Evolutionary conservation across 768 basidiomycete species (phyloP), one percentile per base, ranked within the genome.

Genomic region (Lepiota venenata): DNA sequence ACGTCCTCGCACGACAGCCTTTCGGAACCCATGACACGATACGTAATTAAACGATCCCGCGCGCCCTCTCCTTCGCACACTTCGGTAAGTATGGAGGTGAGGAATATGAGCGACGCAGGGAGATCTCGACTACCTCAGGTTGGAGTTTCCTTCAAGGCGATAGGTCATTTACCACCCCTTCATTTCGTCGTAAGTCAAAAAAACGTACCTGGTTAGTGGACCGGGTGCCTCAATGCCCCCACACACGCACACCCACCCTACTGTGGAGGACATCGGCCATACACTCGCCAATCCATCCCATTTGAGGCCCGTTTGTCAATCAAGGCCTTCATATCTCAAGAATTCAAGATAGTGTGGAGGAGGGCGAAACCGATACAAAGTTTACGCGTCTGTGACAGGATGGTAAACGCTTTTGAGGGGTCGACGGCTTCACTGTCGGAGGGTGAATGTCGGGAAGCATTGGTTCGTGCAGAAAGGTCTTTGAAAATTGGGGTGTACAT

Each of bases 311-410:
- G 58, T 32, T 10, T 57, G 61, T 71, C 69, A 70, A 25, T 68
- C 66, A 1, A 73, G 51, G 21, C 65, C 69, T 59, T 71, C 78
- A 58, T 78, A 73, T 4, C 78, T 81, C 20, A 74, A 64, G 3
- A 64, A 59, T 15, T 66, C 57, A 63, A 85, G 70, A 84, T 63
- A 1, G 69, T 59, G 9, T 69, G 63, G 47, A 85, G 61, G 15
- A 86, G 47, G 15, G 69, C 66, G 57, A 84, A 81, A 6, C 75
- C 81, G 1, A 83, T 59, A 2, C 79, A 76, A 39, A 81, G 40
- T 41, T 57, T 56, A 15, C 55, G 59, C 8, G 55, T 37, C 4
- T 51, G 48, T 3, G 38, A 21, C 15, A 55, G 55, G 50, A 66
- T 14, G n/a, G 29, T 4, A 4, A 55, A 9, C 9, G 9, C 6